Evolutionary conservation across 179 eudicot genomes (phyloP), one percentile per base, ranked within the genome.

Genomic region (Beta macrorhiza): DNA sequence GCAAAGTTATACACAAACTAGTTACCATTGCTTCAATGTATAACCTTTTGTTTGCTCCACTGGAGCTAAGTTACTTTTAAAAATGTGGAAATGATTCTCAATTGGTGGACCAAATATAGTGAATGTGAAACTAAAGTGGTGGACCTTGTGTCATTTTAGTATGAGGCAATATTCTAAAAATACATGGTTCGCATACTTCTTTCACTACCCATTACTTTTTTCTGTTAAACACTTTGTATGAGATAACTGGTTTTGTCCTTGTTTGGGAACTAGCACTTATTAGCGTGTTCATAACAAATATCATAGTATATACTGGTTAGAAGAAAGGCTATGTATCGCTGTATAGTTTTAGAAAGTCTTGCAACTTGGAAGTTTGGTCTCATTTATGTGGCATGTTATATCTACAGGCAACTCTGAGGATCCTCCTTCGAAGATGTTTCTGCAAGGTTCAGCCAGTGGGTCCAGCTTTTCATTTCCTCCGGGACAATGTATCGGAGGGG

Each of bases 401-500:
- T 44, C 17, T 19, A 47, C 85, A 85, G 90, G 86, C 79, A 85
- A 83, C 86, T 79, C 89, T 19, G 90, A 81, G 65, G 86, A 89
- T 64, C 90, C 89, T 53, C 77, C 91, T 42, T 72, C 88, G 1
- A 81, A 86, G 65, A 77, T 86, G 77, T 80, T 75, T 82, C 83
- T 85, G 83, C 91, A 85, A 81, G 87, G 90, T 78, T 88, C 94
- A 80, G 78, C 83, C 53, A 85, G 83, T 70, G 83, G 86, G 80
- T 79, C 87, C 63, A 47, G 83, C 80, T 84, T 72, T 79, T 79
- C 87, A 22, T 71, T 89, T 55, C 85, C 98, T 77, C 80, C 89
- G 19, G 94, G 93, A 84, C 92, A 90, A 89, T 90, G 91, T 80
- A 85, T 85, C 83, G 82, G 86, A 47, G 90, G 89, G 70, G 89